Base-by-base conservation (phyloP, 2,329 filamentous ascomycete species). In the Claviceps humidiphila region DNA sequence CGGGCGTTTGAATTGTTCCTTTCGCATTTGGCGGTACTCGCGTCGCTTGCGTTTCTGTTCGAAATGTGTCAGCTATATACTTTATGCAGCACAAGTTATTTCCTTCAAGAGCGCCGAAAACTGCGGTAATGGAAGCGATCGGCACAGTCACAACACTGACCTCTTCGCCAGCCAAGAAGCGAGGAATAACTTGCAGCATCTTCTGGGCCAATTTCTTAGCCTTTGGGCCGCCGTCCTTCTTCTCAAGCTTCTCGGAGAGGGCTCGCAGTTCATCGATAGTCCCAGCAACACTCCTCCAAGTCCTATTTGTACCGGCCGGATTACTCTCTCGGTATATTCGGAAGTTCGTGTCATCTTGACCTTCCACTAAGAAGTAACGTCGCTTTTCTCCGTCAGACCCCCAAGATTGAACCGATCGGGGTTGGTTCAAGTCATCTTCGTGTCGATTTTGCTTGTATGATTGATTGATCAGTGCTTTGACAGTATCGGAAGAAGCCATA, bases 281-380 rank as follows among this genome's bases (percentile, higher is more conserved):
- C 6, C 91, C 89, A 16, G 93, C 93, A 43, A 97, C 83, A 63
- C 85, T 96, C 79, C 88, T 89, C 93, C 93, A 98, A 24, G 87
- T 89, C 56, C 81, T 71, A 56, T 84, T 84, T 46, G 85, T 79
- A 37, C 84, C 77, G 5, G 82, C 82, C 13, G 88, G 85, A 62
- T 95, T 94, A 68, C 87, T 91, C 69, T 98, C 93, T 51, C 93
- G 80, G 67, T 98, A 98, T 45, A 98, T 80, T 56, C 93, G 81
- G 68, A 98, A 98, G 56, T 86, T 80, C 3, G 91, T 97, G 67
- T 98, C 90, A 60, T 97, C 91, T 59, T 88, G 80, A 13, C 93
- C 93, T 69, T 98, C 93, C 56, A 98, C 80, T 47, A 98, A 74
- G 73, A 86, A 98, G 69, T 97, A 98, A 54, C 89, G 83, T 52